Conservation (phyloP, 176 grass and related monocot species). For the Rhipidocladum racemiflorum region DNA sequence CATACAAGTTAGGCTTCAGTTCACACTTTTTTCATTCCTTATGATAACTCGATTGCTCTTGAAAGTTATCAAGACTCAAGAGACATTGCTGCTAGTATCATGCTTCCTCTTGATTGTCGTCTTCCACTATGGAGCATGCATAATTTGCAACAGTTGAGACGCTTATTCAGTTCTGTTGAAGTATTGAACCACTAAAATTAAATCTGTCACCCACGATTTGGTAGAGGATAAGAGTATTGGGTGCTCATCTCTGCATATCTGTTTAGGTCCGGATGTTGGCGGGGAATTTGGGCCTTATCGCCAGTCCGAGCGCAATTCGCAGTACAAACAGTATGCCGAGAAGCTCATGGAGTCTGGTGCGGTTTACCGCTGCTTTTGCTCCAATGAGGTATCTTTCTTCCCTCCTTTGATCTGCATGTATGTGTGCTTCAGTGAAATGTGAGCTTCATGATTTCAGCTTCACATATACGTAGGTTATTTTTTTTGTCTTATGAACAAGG, state of each 20-base stretch:
- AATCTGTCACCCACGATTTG: background rate
- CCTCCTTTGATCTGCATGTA: background rate
- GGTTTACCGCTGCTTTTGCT: conserved; percentile 94
- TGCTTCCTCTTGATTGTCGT: background rate
- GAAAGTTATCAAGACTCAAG: background rate
- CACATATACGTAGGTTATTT: background rate
- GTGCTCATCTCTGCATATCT: background rate
- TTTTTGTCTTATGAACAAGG: background rate
- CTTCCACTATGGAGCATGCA: background rate
- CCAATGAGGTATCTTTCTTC: conserved; percentile 55
- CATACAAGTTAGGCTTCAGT: background rate
- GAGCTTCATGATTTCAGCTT: background rate
- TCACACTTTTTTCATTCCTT: background rate
- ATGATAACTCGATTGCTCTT: background rate
- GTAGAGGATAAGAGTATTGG: background rate
- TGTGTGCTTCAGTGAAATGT: background rate
- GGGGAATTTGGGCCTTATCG: conserved; percentile 87
- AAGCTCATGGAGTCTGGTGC: conserved; percentile 74
- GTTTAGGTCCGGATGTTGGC: conserved; percentile 65
- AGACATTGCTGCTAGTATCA: background rate
- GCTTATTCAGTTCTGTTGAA: background rate
- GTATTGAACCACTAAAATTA: background rate
- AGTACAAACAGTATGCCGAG: conserved; percentile 83
- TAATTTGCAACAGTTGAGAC: background rate
- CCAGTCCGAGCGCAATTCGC: conserved; percentile 81